Evolutionary conservation across 2,329 filamentous ascomycete genomes (phyloP).

Genomic region (Ophiostoma sp.): DNA sequence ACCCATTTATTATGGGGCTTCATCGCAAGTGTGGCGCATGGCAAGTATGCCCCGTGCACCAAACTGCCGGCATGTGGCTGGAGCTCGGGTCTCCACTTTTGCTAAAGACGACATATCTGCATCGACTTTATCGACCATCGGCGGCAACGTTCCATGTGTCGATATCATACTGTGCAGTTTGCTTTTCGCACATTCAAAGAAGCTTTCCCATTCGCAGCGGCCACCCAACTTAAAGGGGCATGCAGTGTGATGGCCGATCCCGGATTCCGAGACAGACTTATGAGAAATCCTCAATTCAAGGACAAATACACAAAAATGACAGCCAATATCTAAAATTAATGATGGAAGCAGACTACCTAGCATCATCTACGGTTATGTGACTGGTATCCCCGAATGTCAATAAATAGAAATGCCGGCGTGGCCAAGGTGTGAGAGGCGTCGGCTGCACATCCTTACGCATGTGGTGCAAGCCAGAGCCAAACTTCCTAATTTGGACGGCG

Average conservation of each 20-base stretch:
- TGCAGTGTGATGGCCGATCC: neutral
- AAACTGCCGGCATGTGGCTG: neutral
- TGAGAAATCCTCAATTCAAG: neutral
- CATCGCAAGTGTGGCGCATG: neutral
- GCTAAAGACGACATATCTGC: neutral
- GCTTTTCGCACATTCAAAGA: neutral
- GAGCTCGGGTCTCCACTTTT: neutral
- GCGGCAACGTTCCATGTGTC: neutral
- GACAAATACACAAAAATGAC: neutral
- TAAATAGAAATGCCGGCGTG: slow-evolving; percentile 1
- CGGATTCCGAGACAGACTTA: neutral
- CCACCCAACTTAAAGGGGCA: neutral
- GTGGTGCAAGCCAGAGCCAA: slow-evolving; percentile 1
- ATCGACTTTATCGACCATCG: slow-evolving; percentile 3
- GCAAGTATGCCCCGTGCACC: neutral
- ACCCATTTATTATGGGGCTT: neutral
- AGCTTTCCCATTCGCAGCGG: neutral
- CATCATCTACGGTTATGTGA: neutral
- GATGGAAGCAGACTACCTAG: neutral
- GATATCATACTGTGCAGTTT: neutral
- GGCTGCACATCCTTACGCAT: neutral
- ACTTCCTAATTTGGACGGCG: slow-evolving; percentile 23
- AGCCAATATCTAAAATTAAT: neutral
- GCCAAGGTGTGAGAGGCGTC: neutral
- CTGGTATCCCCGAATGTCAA: neutral